Evolutionary conservation across 495 filamentous ascomycete species (phyloP), one percentile per base, ranked within the genome.

Genomic region (Aspergillus haitiensis): DNA sequence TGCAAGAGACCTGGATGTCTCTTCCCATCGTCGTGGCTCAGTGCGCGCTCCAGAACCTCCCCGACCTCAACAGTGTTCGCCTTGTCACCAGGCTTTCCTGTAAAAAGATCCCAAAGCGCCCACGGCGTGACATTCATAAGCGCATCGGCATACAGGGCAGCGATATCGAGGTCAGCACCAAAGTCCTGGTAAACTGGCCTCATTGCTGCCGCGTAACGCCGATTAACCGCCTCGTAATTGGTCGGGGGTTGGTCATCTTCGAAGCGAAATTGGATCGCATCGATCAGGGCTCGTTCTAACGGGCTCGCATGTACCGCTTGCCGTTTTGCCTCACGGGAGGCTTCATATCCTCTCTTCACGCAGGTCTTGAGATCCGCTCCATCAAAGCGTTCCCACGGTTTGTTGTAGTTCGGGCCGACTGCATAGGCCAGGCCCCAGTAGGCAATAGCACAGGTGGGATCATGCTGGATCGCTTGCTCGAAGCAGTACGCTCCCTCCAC

Each of bases 341-440:
- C 81, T 3, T 57, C 21, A 44, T 77, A 74, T 2, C 80, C 80
- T 40, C 74, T 66, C 13, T 67, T 60, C 31, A 85, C 67, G 5
- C 70, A 78, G 0, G 56, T 36, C 8, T 73, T 61, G 4, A 84
- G 62, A 31, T 88, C 83, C 2, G 69, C 58, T 11, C 72, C 67
- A 55, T 87, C 84, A 60, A 88, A 88, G 5, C n/a, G n/a, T 0
- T 80, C 75, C 87, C 86, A 90, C 0, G 85, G 80, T 66, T 88
- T 87, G 65, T 90, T 89, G 69, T 90, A 90, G 62, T 90, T 88
- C 4, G 87, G 86, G 7, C 87, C 87, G 0, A 86, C 64, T 8
- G 82, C 67, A 65, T 82, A 88, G 1, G 87, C 85, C 3, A 87
- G 64, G 0, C 86, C 87, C 87, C 87, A 90, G 55, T 85, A 81